Conservation (phyloP, 179 eudicot species). For the Drosera spatulata region DNA sequence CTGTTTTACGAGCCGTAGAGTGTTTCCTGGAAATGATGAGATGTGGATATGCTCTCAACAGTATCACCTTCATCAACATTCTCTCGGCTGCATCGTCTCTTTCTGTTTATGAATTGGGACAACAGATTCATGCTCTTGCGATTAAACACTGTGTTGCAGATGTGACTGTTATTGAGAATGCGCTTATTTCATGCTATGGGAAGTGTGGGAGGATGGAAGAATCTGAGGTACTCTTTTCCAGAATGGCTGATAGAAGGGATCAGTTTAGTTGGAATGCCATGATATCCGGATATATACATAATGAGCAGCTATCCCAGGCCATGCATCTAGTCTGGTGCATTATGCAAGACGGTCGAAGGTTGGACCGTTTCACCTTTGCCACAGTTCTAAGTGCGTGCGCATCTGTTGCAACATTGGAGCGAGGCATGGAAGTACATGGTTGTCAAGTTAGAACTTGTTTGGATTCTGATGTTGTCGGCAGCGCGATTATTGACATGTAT, state of each 20-base stretch:
- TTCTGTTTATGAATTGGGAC: slow-evolving; percentile 28
- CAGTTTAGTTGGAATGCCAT: slow-evolving; percentile 70
- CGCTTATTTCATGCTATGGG: slow-evolving; percentile 68
- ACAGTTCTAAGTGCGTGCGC: slow-evolving; percentile 83
- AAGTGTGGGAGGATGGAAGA: slow-evolving; percentile 49
- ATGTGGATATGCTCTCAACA: slow-evolving; percentile 37
- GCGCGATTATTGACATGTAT: slow-evolving; percentile 85
- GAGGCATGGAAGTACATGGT: slow-evolving; percentile 82
- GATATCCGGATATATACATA: slow-evolving; percentile 74
- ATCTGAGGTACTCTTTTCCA: slow-evolving; percentile 47
- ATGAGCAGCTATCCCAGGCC: slow-evolving; percentile 41
- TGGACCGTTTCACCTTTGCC: slow-evolving; percentile 61
- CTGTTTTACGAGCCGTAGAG: slow-evolving; percentile 31
- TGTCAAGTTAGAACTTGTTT: slow-evolving; percentile 60
- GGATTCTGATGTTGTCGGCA: slow-evolving; percentile 64
- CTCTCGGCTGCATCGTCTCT: slow-evolving; percentile 58
- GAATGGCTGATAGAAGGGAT: slow-evolving; percentile 52
- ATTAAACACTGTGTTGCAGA: slow-evolving; percentile 29
- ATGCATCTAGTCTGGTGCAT: slow-evolving; percentile 55
- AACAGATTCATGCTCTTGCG: slow-evolving; percentile 54
- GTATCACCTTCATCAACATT: slow-evolving; percentile 53
- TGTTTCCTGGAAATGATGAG: slow-evolving; percentile 52
- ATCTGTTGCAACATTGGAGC: slow-evolving; percentile 68
- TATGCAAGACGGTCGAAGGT: slow-evolving; percentile 48
- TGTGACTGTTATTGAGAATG: slow-evolving; percentile 39